Percentiles rank a stretch among this genome's conserved stretches.
Evolutionary conservation across 257 asterid species (phyloP).

Genomic region (Nicotiana paniculata): DNA sequence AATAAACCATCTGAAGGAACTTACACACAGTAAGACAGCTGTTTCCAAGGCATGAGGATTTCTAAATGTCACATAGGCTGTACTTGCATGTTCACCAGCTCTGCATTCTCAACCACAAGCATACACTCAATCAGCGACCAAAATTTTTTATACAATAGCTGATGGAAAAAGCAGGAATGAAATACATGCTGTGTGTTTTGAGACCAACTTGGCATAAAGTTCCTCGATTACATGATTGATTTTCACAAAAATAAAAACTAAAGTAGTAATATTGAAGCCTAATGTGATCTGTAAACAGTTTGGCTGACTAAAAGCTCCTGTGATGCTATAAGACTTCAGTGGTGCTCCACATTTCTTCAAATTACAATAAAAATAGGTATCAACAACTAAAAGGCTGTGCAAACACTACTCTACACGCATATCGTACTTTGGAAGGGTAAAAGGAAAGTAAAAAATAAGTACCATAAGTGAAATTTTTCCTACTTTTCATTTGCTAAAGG

Average conservation of each 20-base stretch:
- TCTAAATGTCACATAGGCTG: conserved; percentile 87
- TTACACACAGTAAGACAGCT: conserved; percentile 92
- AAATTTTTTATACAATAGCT: background rate
- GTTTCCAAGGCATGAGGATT: conserved; percentile 89
- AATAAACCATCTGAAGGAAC: conserved; percentile 21
- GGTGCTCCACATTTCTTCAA: background rate
- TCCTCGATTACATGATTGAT: background rate
- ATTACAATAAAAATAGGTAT: background rate
- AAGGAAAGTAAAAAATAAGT: background rate
- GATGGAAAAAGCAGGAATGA: background rate
- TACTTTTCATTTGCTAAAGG: background rate
- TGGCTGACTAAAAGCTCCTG: background rate
- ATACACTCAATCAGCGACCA: background rate
- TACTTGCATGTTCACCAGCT: conserved; percentile 73
- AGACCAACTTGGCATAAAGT: background rate
- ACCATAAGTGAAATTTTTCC: background rate
- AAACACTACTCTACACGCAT: background rate
- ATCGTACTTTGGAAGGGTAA: background rate
- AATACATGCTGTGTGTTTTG: background rate
- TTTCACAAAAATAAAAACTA: background rate
- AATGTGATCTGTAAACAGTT: background rate
- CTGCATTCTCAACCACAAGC: conserved; percentile 37
- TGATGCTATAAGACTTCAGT: background rate
- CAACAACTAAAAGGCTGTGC: background rate
- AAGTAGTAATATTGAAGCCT: background rate